Percentiles rank a stretch among this genome's conserved stretches.
Evolutionary conservation across 768 basidiomycete species (phyloP).

Genomic region (Serendipita sp.): DNA sequence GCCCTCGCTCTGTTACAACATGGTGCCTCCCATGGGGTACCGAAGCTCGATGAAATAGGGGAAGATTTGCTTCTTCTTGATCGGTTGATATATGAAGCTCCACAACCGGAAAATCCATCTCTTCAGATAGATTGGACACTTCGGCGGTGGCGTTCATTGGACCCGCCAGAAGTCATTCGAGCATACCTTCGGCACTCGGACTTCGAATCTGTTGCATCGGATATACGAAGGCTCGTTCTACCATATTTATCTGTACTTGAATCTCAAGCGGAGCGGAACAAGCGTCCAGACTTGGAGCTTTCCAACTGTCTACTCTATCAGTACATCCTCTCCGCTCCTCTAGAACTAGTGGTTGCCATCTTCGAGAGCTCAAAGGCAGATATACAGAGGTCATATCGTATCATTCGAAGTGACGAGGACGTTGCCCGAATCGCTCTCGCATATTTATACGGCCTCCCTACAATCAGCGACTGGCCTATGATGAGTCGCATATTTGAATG

Average conservation of each 20-base stretch:
- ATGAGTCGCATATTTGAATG: slow-evolving; percentile 95
- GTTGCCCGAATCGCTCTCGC: slow-evolving; percentile 76
- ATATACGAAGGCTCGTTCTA: slow-evolving; percentile 64
- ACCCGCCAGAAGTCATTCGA: slow-evolving; percentile 43
- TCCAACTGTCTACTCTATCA: slow-evolving; percentile 51
- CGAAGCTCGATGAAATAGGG: slow-evolving; percentile 66
- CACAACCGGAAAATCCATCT: slow-evolving; percentile 26
- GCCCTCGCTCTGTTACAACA: slow-evolving; percentile 73
- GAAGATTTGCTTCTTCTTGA: slow-evolving; percentile 84
- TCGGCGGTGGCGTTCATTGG: slow-evolving; percentile 51
- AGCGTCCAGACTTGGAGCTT: slow-evolving; percentile 50
- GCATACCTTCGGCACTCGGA: slow-evolving; percentile 67
- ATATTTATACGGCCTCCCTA: slow-evolving; percentile 69
- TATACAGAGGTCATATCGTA: slow-evolving; percentile 45
- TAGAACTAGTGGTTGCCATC: slow-evolving; percentile 54
- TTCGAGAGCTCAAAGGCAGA: slow-evolving; percentile 91
- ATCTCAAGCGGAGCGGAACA: slow-evolving; percentile 67
- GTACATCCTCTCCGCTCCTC: slow-evolving; percentile 49
- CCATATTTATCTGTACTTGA: slow-evolving; percentile 92
- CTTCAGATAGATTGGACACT: slow-evolving; percentile 50
- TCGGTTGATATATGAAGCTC: slow-evolving; percentile 71
- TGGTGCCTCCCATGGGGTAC: slow-evolving; percentile 64
- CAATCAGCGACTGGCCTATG: slow-evolving; percentile 52
- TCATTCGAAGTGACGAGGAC: slow-evolving; percentile 69
- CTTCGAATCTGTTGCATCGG: slow-evolving; percentile 41